Evolutionary conservation across 768 basidiomycete species (phyloP).

Genomic region (Tylopilus felleus): DNA sequence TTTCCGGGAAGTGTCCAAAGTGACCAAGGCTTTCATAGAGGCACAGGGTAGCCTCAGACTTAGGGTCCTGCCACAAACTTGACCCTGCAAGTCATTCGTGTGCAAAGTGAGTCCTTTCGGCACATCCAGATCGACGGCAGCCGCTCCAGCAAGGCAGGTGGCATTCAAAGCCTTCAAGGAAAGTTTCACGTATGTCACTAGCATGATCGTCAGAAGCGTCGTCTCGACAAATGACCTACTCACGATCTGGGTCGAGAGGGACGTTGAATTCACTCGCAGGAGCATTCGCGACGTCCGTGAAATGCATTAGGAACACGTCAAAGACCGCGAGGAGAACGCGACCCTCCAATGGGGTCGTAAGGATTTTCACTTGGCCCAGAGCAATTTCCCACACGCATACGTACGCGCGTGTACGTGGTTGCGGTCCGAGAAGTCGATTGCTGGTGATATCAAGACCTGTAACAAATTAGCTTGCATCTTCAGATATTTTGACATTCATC

Average conservation of each 20-base stretch:
- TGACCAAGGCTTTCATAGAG: constrained; percentile 48
- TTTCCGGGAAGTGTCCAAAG: constrained; percentile 36
- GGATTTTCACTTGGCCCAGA: constrained; percentile 60
- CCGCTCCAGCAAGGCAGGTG: constrained; percentile 50
- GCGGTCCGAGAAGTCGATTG: constrained; percentile 86
- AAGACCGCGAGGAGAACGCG: constrained; percentile 49
- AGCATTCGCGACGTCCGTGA: constrained; percentile 72
- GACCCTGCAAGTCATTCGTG: constrained; percentile 72
- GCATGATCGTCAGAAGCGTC: constrained; percentile 8
- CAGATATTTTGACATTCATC: constrained; percentile 1
- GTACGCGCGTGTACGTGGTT: constrained; percentile 80
- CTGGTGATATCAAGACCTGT: constrained; percentile 75
- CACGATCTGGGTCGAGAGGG: constrained; percentile 75
- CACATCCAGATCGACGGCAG: constrained; percentile 53
- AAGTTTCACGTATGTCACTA: constrained; percentile 85
- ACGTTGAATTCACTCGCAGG: constrained; percentile 68
- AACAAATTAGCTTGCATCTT: constrained; percentile 1
- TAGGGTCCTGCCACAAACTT: constrained; percentile 60
- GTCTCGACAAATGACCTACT: constrained; percentile 19
- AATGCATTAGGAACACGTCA: constrained; percentile 64
- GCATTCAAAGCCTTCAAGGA: constrained; percentile 51
- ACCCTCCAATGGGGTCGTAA: constrained; percentile 53
- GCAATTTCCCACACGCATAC: constrained; percentile 90
- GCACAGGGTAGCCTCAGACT: constrained; percentile 55
- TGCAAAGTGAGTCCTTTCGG: constrained; percentile 62